phyloP scores from a whole-genome alignment of 2,329 filamentous ascomycete genomes.

The Cercospora sojina region DNA sequence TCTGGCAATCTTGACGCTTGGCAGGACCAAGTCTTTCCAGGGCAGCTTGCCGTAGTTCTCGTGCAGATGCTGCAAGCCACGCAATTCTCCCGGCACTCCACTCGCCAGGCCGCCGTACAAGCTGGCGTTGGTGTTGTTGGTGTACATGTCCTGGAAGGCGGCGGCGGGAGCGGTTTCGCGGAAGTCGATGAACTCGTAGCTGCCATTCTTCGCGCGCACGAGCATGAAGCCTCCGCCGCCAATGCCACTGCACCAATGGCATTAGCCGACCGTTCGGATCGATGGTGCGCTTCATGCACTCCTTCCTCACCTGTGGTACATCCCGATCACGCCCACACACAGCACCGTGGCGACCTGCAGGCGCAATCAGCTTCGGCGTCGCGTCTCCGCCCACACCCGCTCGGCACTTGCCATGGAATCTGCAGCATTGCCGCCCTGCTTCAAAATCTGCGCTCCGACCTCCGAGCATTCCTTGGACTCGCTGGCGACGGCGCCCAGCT shows the following conservation, averaged over 20 bases:
- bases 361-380: not conserved
- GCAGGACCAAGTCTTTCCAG: conserved; percentile 65
- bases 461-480: conserved; percentile 34
- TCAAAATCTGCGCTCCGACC: conserved; percentile 49
- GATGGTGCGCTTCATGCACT: not conserved
- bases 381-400: too few relatives aligned
- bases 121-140: conserved; percentile 65
- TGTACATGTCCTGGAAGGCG: conserved; percentile 81
- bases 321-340: conserved; percentile 51
- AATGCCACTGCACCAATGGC: conserved; percentile 61
- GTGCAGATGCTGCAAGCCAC: conserved; percentile 78
- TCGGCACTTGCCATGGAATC: conserved; percentile 44
- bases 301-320: conserved; percentile 41
- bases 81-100: conserved; percentile 71
- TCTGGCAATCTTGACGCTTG: conserved; percentile 71
- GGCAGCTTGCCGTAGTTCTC: conserved; percentile 60
- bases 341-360: conserved; percentile 42
- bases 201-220: conserved; percentile 57
- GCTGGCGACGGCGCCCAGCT: conserved; percentile 49
- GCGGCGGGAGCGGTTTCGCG: conserved; percentile 82
- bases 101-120: conserved; percentile 51
- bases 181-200: conserved; percentile 85
- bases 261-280: conserved; percentile 16
- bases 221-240: conserved; percentile 78
- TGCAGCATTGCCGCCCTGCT: conserved; percentile 53